Percentiles rank a stretch among this genome's conserved stretches.
Conservation (phyloP, 2,329 filamentous ascomycete genomes). For the Diplodia intermedia region DNA sequence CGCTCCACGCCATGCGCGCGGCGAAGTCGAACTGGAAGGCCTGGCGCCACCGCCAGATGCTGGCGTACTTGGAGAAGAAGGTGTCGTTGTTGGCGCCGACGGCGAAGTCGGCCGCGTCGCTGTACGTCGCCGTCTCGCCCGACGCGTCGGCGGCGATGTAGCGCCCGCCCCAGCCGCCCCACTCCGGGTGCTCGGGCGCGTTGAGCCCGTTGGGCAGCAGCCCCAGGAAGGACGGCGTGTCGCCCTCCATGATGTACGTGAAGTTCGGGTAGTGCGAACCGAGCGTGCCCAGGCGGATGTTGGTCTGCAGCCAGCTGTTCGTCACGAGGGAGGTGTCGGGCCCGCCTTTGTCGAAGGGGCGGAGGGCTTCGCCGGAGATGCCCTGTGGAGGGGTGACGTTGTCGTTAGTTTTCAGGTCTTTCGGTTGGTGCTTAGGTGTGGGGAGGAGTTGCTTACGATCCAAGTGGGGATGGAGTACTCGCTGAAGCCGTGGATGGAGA, state of each 20-base stretch:
- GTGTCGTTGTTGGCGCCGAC: conserved; percentile 44
- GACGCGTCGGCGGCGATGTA: conserved; percentile 42
- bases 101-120: conserved; percentile 47
- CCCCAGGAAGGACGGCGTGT: conserved; percentile 53
- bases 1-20: conserved; percentile 52
- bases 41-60: conserved; percentile 54
- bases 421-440: background rate
- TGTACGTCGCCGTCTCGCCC: conserved; percentile 39
- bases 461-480: conserved; percentile 58
- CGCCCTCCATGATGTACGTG: conserved; percentile 57
- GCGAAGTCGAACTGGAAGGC: conserved; percentile 55
- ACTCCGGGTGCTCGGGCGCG: conserved; percentile 48
- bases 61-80: conserved; percentile 42
- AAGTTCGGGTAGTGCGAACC: conserved; percentile 55
- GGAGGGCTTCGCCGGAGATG: conserved; percentile 42
- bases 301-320: conserved; percentile 55
- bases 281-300: conserved; percentile 56
- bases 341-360: conserved; percentile 50
- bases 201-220: conserved; percentile 54
- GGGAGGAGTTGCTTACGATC: conserved; percentile 42
- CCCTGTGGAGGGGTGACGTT: background rate
- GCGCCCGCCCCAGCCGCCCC: conserved; percentile 55
- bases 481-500: conserved; percentile 58
- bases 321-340: conserved; percentile 53
- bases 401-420: background rate